Conservation (phyloP, 352 stramenopile genomes). For the Globisporangium paroecandrum region DNA sequence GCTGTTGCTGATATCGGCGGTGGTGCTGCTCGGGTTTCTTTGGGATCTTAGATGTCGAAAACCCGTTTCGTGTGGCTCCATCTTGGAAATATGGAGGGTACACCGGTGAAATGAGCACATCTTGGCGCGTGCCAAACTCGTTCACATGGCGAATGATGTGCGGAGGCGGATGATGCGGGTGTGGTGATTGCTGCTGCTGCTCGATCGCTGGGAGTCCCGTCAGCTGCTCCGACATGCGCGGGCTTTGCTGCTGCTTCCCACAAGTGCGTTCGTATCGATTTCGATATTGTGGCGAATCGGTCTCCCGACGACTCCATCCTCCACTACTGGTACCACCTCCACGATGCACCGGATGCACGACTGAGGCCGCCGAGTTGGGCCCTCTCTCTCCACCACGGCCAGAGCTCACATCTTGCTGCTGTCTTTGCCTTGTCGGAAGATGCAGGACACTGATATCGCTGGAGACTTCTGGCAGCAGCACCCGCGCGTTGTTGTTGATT, state of each 20-base stretch:
- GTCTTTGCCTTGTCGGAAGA: neutral
- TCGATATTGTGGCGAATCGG: neutral
- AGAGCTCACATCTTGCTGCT: slow-evolving; percentile 1
- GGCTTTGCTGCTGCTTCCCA: slow-evolving; percentile 7
- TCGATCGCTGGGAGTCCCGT: slow-evolving; percentile 9
- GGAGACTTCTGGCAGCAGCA: slow-evolving; percentile 44
- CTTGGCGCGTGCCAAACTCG: slow-evolving; percentile 56
- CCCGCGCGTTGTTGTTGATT: slow-evolving; percentile 46
- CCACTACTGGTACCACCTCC: neutral
- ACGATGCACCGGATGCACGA: slow-evolving; percentile 6
- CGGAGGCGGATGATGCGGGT: slow-evolving; percentile 3
- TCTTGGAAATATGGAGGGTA: slow-evolving; percentile 49
- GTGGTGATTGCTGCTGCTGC: neutral
- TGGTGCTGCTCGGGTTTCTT: slow-evolving; percentile 7
- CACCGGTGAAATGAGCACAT: slow-evolving; percentile 53
- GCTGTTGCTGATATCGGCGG: slow-evolving; percentile 1
- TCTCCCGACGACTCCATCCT: slow-evolving; percentile 1
- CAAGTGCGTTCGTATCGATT: slow-evolving; percentile 10
- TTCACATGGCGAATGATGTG: slow-evolving; percentile 66
- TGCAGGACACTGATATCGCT: slow-evolving; percentile 24
- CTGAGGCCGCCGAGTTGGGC: neutral
- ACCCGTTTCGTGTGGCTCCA: slow-evolving; percentile 7
- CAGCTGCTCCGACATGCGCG: neutral
- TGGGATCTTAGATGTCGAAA: neutral
- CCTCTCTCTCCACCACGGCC: neutral